Percentiles rank a stretch among this genome's conserved stretches.
phyloP scores from a whole-genome alignment of 306 rosid species.

The Vicia faba region DNA sequence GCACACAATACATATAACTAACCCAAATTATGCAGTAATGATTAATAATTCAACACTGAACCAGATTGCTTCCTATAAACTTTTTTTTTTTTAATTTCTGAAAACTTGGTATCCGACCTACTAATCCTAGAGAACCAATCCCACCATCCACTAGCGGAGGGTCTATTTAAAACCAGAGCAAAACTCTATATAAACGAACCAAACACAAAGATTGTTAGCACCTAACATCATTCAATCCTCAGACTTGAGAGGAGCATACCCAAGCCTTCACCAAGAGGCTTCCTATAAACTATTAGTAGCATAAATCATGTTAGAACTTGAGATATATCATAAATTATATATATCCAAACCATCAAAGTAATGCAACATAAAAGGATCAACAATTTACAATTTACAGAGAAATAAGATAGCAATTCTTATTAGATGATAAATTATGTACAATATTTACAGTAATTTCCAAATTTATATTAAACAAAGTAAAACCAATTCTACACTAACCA shows the following conservation, averaged over 20 bases:
- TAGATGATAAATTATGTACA: constrained; percentile 35
- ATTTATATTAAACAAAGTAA: background rate
- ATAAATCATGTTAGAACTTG: background rate
- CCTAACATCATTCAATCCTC: no score
- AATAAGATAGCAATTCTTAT: constrained; percentile 10
- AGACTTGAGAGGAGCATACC: no score
- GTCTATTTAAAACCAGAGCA: no score
- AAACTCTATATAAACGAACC: no score
- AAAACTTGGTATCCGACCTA: no score
- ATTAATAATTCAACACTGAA: background rate
- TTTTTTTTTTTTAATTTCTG: no score
- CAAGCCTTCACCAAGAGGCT: no score
- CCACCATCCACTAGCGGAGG: no score
- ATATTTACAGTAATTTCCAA: constrained; percentile 28
- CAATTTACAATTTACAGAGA: no score
- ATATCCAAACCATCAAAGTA: constrained; percentile 2
- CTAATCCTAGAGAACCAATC: no score
- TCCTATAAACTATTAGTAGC: background rate
- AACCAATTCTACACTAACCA: background rate
- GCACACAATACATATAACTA: constrained; percentile 1
- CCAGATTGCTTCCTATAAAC: background rate
- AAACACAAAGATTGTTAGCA: no score
- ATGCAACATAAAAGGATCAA: background rate
- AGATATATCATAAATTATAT: background rate
- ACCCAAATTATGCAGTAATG: background rate